Evolutionary conservation across 2,329 filamentous ascomycete genomes (phyloP).

Genomic region (Trichoderma oligosporum): DNA sequence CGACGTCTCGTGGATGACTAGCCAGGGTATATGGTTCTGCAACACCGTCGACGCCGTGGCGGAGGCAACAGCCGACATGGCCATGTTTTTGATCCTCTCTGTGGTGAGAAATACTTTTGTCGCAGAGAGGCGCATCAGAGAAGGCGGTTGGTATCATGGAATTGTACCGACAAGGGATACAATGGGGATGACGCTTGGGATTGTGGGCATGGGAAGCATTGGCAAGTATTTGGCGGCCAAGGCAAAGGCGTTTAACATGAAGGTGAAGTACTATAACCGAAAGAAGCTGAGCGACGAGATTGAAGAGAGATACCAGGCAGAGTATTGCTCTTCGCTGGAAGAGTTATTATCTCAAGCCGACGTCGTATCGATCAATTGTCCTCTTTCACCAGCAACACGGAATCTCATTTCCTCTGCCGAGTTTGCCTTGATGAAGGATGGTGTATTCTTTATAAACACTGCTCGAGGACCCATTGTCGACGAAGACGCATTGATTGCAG

Average conservation of each 20-base stretch:
- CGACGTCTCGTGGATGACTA: constrained; percentile 41
- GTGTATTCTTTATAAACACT: constrained; percentile 48
- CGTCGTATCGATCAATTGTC: constrained; percentile 40
- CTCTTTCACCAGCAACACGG: constrained; percentile 39
- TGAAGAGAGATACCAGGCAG: constrained; percentile 34
- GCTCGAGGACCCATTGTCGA: constrained; percentile 48
- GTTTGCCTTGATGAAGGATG: constrained; percentile 46
- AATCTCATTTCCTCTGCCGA: constrained; percentile 38
- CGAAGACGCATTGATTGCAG: constrained; percentile 44
- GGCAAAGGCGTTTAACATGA: constrained; percentile 41
- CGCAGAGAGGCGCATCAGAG: constrained; percentile 36
- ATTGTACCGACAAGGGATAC: constrained; percentile 40
- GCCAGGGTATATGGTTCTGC: constrained; percentile 48
- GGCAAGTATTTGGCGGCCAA: constrained; percentile 42
- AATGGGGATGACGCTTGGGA: constrained; percentile 42
- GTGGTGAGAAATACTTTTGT: constrained; percentile 43
- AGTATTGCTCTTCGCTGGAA: constrained; percentile 37
- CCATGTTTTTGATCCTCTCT: constrained; percentile 34
- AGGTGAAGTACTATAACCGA: constrained; percentile 43
- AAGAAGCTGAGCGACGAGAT: constrained; percentile 32
- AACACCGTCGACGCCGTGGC: constrained; percentile 51
- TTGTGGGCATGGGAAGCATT: constrained; percentile 47
- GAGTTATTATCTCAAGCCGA: constrained; percentile 41
- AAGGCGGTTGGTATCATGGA: constrained; percentile 37
- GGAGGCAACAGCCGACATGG: constrained; percentile 50